Conservation (phyloP, 768 basidiomycete species). For the Leccinum subtestaceum region DNA sequence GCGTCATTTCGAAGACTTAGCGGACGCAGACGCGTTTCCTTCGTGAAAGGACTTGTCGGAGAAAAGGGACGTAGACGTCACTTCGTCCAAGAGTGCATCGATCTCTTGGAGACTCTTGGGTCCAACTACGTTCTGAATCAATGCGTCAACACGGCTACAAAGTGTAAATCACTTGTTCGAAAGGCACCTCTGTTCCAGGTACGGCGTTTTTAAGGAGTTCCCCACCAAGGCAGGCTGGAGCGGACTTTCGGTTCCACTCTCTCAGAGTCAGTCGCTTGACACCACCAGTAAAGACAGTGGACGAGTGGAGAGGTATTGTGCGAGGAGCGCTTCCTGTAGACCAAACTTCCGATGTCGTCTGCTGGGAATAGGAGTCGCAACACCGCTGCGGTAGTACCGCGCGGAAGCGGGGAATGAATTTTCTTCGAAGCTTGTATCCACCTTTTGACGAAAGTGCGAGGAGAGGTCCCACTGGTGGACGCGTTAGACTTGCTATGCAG, state of each 20-base stretch:
- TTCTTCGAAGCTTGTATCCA: constrained; percentile 45
- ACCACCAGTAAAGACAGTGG: constrained; percentile 24
- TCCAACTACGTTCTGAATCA: constrained; percentile 21
- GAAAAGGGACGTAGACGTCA: constrained; percentile 54
- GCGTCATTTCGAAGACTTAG: constrained; percentile 38
- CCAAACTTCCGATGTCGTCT: constrained; percentile 74
- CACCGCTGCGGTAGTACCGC: constrained; percentile 53
- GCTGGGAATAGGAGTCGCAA: constrained; percentile 85
- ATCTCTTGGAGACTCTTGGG: constrained; percentile 46
- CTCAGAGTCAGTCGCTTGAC: constrained; percentile 32
- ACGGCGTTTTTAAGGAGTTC: constrained; percentile 49
- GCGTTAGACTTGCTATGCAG: neutral
- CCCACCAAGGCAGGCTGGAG: constrained; percentile 67
- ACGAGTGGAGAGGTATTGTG: constrained; percentile 46
- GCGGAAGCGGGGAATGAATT: constrained; percentile 47
- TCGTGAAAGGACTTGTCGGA: constrained; percentile 48
- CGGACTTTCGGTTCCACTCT: constrained; percentile 41
- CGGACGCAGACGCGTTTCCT: constrained; percentile 26
- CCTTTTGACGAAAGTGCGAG: constrained; percentile 38
- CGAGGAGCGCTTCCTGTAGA: constrained; percentile 65
- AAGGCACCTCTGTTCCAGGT: constrained; percentile 36
- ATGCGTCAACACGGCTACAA: constrained; percentile 6
- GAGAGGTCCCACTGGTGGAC: constrained; percentile 27
- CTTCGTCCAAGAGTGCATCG: constrained; percentile 67
- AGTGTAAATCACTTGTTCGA: neutral